Conservation (phyloP, 1,284 basidiomycete species). For the Ustanciosporium gigantosporum region DNA sequence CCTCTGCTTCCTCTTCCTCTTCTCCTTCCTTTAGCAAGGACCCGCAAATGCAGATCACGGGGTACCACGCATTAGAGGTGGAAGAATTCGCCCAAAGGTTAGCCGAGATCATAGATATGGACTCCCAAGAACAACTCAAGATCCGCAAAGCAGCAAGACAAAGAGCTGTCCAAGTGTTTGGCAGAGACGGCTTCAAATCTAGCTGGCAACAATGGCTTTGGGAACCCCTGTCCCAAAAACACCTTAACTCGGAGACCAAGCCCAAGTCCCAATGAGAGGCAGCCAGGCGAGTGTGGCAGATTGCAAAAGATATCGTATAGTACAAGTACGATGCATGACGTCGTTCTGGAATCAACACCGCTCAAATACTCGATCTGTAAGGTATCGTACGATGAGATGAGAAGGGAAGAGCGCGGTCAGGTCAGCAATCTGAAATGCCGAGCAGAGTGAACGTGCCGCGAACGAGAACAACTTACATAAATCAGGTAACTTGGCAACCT, state of each 20-base stretch:
- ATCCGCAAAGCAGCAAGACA: constrained; percentile 64
- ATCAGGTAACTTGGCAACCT: constrained; percentile 54
- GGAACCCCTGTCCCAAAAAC: no score
- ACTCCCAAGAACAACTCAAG: constrained; percentile 61
- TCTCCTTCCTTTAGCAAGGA: not conserved
- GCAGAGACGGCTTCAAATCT: constrained; percentile 22
- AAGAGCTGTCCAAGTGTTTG: constrained; percentile 32
- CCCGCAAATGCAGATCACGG: constrained; percentile 61
- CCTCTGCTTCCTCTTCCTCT: no score
- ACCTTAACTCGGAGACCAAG: no score
- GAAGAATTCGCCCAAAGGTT: constrained; percentile 75
- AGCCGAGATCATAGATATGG: constrained; percentile 70
- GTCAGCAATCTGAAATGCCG: not conserved
- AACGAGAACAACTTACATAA: constrained; percentile 20
- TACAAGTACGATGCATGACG: not conserved
- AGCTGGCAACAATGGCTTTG: constrained; percentile 31
- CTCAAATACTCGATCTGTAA: constrained; percentile 57
- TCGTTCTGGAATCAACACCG: constrained; percentile 47
- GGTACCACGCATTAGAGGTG: constrained; percentile 77
- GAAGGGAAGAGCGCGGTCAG: constrained; percentile 2
- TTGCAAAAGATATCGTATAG: constrained; percentile 5
- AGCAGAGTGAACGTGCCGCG: not conserved
- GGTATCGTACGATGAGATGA: no score
- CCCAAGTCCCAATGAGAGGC: not conserved
- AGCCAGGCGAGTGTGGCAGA: not conserved